phyloP scores from a whole-genome alignment of 2,329 filamentous ascomycete species.

The Aulographum hederae region DNA sequence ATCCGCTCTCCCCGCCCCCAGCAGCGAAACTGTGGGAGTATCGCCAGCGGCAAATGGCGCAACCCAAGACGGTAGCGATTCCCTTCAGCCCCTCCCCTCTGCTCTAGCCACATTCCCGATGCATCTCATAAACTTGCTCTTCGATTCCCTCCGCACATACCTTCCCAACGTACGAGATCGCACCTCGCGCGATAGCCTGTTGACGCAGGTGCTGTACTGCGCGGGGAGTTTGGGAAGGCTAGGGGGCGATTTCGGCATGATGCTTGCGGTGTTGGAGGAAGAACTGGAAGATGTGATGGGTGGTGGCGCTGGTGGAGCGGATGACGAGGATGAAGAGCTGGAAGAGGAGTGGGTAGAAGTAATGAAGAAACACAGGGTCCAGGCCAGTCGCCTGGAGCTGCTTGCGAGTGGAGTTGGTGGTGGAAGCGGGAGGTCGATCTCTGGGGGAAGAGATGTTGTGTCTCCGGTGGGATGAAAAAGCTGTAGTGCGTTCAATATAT shows the following conservation, averaged over 20 bases:
- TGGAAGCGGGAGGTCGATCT: too few species aligned
- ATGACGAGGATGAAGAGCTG: constrained; percentile 14
- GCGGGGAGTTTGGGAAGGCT: constrained; percentile 77
- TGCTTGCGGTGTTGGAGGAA: constrained; percentile 49
- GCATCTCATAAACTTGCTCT: constrained; percentile 64
- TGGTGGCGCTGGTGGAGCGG: not conserved
- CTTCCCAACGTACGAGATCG: constrained; percentile 68
- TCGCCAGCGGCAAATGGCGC: not conserved
- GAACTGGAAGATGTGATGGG: constrained; percentile 23
- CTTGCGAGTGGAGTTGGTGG: constrained; percentile 23
- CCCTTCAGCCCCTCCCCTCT: constrained; percentile 43
- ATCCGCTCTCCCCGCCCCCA: constrained; percentile 28
- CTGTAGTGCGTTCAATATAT: too few species aligned
- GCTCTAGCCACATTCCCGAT: constrained; percentile 71
- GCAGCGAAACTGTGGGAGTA: constrained; percentile 6
- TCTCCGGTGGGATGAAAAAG: too few species aligned
- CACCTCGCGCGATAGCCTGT: constrained; percentile 63
- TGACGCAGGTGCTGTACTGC: constrained; percentile 87
- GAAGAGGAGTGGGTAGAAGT: constrained; percentile 68
- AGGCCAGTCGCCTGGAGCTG: constrained; percentile 59
- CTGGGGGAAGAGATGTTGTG: too few species aligned
- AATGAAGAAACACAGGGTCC: constrained; percentile 68
- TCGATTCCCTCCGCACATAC: constrained; percentile 57
- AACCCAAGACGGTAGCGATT: constrained; percentile 7
- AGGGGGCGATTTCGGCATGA: constrained; percentile 82